These are phyloP conservation scores for Penicillium frequentans DNA, from an alignment of 2,329 filamentous ascomycete genomes.

Conservation along the genomic window DNA sequence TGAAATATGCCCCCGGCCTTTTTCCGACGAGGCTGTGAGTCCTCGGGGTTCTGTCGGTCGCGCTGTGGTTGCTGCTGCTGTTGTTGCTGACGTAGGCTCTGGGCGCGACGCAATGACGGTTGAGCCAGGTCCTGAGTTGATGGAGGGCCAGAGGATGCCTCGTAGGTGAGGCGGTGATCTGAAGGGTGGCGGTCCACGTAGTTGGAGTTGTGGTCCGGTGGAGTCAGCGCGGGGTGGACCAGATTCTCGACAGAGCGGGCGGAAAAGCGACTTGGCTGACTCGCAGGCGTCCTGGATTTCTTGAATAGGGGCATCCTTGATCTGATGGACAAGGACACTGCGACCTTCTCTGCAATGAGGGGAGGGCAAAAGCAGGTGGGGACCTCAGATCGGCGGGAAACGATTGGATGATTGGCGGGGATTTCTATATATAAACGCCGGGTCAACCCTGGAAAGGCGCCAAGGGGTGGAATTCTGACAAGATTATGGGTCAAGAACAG, in stretches of 20 bases:
- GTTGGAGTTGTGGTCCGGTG: conserved; percentile 15
- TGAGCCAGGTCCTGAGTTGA: not conserved
- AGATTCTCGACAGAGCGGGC: conserved; percentile 24
- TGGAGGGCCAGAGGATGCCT: not conserved
- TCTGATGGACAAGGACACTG: not conserved
- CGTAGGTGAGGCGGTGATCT: conserved; percentile 10
- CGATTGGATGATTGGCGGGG: not conserved
- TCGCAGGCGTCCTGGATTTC: conserved; percentile 19
- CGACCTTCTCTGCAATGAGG: not conserved
- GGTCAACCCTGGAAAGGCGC: not conserved
- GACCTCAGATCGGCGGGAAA: not conserved
- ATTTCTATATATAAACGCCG: not conserved
- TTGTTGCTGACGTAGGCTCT: conserved; percentile 27
- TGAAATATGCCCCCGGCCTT: conserved; percentile 16
- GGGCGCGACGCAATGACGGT: conserved; percentile 20
- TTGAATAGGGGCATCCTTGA: conserved; percentile 24
- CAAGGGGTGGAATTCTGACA: not conserved
- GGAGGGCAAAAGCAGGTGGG: conserved; percentile 3
- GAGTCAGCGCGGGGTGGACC: conserved; percentile 16
- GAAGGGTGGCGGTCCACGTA: conserved; percentile 11
- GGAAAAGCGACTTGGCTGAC: conserved; percentile 11
- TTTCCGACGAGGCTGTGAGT: conserved; percentile 26
- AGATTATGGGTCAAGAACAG: too few relatives aligned
- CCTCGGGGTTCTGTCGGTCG: conserved; percentile 21
- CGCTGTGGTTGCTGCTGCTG: conserved; percentile 16